These are phyloP conservation scores for Theobroma grandiflorum DNA, from an alignment of 441 rosid species.

Conservation along the genomic window DNA sequence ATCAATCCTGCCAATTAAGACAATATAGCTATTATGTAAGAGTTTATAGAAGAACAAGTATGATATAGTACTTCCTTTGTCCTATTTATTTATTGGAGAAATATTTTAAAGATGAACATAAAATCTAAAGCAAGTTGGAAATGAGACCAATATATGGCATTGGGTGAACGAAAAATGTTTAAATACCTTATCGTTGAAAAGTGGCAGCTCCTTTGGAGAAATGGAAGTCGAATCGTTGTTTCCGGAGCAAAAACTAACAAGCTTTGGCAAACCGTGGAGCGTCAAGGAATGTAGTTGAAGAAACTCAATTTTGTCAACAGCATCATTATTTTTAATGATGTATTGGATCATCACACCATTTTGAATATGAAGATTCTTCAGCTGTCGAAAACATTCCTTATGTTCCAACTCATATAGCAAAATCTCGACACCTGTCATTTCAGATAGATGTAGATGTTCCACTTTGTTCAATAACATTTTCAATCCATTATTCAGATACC, in stretches of 20 bases:
- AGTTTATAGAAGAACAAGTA: no score
- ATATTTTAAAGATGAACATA: background rate
- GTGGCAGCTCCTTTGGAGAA: background rate
- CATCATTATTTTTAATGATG: background rate
- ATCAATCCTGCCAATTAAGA: no score
- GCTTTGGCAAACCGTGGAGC: conserved; percentile 3
- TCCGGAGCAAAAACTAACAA: conserved; percentile 18
- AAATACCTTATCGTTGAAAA: conserved; percentile 21
- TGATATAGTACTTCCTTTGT: no score
- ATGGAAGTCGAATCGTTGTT: background rate
- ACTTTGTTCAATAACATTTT: background rate
- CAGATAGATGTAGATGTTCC: conserved; percentile 15
- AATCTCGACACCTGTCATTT: background rate
- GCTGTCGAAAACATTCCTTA: background rate
- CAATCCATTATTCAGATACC: background rate
- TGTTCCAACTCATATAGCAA: background rate
- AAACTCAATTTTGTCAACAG: conserved; percentile 1
- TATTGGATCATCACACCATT: background rate
- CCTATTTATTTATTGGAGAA: no score
- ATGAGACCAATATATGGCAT: background rate
- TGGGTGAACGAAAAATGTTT: background rate
- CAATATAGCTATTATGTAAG: no score
- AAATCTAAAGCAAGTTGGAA: background rate
- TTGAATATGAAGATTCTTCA: background rate
- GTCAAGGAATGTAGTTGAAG: conserved; percentile 1